Evolutionary conservation across 164 flowering plant species (phyloP), one percentile per base, ranked within the genome.

Genomic region (Vitis riparia): DNA sequence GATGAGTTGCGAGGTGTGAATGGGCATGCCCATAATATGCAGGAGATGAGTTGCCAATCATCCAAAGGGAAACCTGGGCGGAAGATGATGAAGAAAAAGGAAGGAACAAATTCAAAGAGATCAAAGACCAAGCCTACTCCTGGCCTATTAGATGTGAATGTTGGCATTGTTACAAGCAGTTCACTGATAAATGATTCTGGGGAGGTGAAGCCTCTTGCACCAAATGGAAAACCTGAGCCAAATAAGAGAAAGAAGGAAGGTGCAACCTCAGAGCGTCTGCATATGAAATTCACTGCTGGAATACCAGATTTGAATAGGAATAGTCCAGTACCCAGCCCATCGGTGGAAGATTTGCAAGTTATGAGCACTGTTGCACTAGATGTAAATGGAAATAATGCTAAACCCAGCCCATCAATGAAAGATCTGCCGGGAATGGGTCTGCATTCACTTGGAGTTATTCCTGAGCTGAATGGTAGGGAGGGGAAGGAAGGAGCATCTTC

Each of bases 111-210:
- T 29, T 68, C 37, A 9, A 51, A 1, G 49, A 49, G 44, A 53
- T 64, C 52, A 14, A 73, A 73, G 68, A 62, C 72, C 11, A 75
- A 72, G 19, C 48, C 77, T 55, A 73, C 58, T 32, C 57, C 76
- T 59, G 77, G 76, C 17, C 55, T 75, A 13, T 63, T 74, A 50
- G 78, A 73, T 70, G 72, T 70, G 44, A 67, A 69, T 59, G 58
- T 60, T 17, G 53, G 11, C 37, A 49, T 58, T 11, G 51, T 66
- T 56, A 19, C 70, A 30, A 47, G 51, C 65, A 58, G 58, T 51
- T 57, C 67, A 30, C 11, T 64, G 23, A 60, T 29, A 3, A 62
- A 67, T 65, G 66, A 60, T 53, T 57, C 17, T 8, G 62, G 14
- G 11, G 62, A 51, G 11, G 51, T 17, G 16, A 51, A 52, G 19